These are phyloP conservation scores for Boechera stricta DNA, from an alignment of 345 rosid genomes.

Conservation along the genomic window DNA sequence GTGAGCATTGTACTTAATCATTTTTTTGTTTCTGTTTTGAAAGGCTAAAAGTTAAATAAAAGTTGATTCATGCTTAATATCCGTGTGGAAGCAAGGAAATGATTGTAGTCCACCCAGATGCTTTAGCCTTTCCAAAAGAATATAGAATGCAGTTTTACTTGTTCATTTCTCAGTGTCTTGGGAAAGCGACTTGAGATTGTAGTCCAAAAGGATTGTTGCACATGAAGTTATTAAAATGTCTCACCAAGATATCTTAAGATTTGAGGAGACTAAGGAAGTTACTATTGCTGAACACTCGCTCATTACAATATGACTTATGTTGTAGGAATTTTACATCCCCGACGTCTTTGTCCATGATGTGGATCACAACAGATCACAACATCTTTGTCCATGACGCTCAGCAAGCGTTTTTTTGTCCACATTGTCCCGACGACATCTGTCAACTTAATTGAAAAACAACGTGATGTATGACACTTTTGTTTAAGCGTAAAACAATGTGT, in stretches of 20 bases:
- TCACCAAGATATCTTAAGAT: slow-evolving; percentile 74
- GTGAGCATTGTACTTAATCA: slow-evolving; percentile 47
- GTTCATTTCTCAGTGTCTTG: slow-evolving; percentile 56
- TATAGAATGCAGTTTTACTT: slow-evolving; percentile 28
- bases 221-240: slow-evolving; percentile 84
- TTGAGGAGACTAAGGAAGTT: slow-evolving; percentile 75
- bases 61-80: neutral
- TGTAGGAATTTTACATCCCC: no score
- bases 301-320: neutral
- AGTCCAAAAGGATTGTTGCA: no score
- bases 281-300: slow-evolving; percentile 71
- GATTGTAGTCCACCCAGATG: slow-evolving; percentile 84
- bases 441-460: no score
- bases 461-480: no score
- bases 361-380: no score
- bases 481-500: no score
- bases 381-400: no score
- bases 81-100: slow-evolving; percentile 65
- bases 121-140: slow-evolving; percentile 25
- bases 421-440: no score
- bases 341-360: no score
- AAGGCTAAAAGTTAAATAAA: slow-evolving; percentile 7
- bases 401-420: no score
- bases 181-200: slow-evolving; percentile 95
- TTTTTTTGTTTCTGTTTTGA: neutral